These are phyloP conservation scores for Globisporangium acanthophoron DNA, from an alignment of 352 stramenopile species.

Conservation along the genomic window DNA sequence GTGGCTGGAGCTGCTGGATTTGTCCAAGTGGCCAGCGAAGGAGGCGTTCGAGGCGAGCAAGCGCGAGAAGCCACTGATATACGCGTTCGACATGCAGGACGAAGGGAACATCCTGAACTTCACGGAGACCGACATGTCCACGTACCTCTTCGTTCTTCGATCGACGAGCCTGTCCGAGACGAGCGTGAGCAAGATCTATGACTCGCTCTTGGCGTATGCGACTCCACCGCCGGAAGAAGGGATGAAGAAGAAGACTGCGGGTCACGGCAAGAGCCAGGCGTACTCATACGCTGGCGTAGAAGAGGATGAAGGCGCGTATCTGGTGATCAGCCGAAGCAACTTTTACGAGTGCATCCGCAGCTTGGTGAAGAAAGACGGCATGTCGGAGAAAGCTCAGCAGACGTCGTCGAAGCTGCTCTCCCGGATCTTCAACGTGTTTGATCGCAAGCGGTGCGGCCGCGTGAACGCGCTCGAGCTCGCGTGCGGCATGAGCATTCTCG, in stretches of 20 bases:
- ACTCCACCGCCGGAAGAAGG: conserved; percentile 67
- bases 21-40: conserved; percentile 93
- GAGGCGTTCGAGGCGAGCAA: conserved; percentile 86
- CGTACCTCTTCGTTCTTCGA: conserved; percentile 78
- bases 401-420: conserved; percentile 81
- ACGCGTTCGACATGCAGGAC: conserved; percentile 83
- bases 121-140: conserved; percentile 79
- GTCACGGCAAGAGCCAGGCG: conserved; percentile 27
- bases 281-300: conserved; percentile 78
- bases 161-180: conserved; percentile 73
- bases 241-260: conserved; percentile 47
- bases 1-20: conserved; percentile 95
- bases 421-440: conserved; percentile 81
- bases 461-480: conserved; percentile 84
- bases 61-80: conserved; percentile 76
- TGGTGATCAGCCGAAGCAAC: conserved; percentile 69
- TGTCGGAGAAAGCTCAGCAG: conserved; percentile 81
- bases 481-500: conserved; percentile 81
- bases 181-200: conserved; percentile 75
- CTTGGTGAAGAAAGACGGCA: conserved; percentile 68
- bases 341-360: conserved; percentile 87
- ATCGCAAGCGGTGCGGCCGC: conserved; percentile 73
- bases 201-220: conserved; percentile 65
- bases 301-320: conserved; percentile 80
- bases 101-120: conserved; percentile 84